phyloP scores from a whole-genome alignment of 75 land plant genomes.

The Picea sitchensis region DNA sequence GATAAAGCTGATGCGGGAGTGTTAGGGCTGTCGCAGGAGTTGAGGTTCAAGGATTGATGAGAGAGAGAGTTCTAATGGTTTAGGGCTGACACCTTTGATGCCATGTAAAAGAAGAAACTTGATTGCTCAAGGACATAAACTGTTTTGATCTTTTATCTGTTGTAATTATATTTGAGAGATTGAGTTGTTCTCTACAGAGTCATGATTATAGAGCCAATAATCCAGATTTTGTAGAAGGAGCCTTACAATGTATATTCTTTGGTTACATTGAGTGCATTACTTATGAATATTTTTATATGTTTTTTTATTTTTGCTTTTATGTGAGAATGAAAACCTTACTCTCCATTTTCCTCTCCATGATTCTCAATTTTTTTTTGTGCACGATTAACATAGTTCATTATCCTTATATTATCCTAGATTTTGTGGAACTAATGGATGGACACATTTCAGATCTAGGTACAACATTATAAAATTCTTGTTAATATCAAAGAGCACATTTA shows the following conservation, averaged over 20 bases:
- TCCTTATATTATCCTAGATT: neutral
- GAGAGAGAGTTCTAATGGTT: too few relatives aligned
- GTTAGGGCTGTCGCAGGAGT: too few relatives aligned
- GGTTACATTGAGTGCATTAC: neutral
- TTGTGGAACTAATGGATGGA: neutral
- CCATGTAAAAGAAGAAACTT: neutral
- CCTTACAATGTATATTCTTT: neutral
- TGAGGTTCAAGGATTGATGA: too few relatives aligned
- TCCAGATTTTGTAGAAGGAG: neutral
- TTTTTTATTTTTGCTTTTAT: neutral
- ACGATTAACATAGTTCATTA: neutral
- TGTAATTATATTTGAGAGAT: neutral
- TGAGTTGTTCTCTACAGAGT: neutral
- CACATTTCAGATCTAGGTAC: neutral
- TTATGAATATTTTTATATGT: neutral
- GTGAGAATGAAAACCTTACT: neutral
- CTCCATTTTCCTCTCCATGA: neutral
- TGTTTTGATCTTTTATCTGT: neutral
- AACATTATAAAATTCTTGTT: conserved; percentile 4
- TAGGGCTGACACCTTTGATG: neutral
- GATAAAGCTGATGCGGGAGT: too few relatives aligned
- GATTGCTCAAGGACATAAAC: neutral
- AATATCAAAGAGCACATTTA: neutral
- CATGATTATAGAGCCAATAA: neutral
- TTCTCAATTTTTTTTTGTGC: neutral